Percentiles rank a stretch among this genome's conserved stretches.
Evolutionary conservation across 371 early-diverging fungal genomes (phyloP).

Genomic region (Cokeromyces recurvatus): DNA sequence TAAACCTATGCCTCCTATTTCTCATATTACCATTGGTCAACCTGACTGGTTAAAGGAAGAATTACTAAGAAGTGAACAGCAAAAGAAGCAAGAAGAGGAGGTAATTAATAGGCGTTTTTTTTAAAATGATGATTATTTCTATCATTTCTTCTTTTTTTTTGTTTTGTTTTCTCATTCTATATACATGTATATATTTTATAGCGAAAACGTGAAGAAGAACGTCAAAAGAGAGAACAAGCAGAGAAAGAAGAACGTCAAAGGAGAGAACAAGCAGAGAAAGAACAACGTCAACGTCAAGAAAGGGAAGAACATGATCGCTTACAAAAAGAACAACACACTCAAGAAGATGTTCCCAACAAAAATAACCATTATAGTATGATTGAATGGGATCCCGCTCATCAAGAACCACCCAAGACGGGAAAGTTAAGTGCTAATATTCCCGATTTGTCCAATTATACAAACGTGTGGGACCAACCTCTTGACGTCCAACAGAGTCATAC

Average conservation of each 20-base stretch:
- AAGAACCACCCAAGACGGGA: constrained; percentile 22
- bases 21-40: constrained; percentile 17
- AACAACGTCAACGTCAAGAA: constrained; percentile 1
- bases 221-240: not conserved
- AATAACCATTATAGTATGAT: constrained; percentile 14
- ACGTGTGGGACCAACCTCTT: constrained; percentile 25
- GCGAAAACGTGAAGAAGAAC: not conserved
- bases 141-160: too few species aligned
- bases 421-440: constrained; percentile 23
- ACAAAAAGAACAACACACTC: not conserved
- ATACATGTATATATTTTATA: too few species aligned
- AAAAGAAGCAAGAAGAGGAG: not conserved
- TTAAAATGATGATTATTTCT: too few species aligned
- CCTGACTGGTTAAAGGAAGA: constrained; percentile 16
- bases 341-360: not conserved
- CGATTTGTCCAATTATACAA: constrained; percentile 19
- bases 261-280: constrained; percentile 3
- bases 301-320: constrained; percentile 6
- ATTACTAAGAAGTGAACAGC: not conserved
- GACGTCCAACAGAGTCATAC: not conserved
- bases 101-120: too few species aligned
- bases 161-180: too few species aligned
- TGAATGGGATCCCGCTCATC: constrained; percentile 26
- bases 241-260: constrained; percentile 2
- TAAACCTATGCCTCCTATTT: constrained; percentile 24